Evolutionary conservation across 2,329 filamentous ascomycete species (phyloP).

Genomic region (Alternaria sp.): DNA sequence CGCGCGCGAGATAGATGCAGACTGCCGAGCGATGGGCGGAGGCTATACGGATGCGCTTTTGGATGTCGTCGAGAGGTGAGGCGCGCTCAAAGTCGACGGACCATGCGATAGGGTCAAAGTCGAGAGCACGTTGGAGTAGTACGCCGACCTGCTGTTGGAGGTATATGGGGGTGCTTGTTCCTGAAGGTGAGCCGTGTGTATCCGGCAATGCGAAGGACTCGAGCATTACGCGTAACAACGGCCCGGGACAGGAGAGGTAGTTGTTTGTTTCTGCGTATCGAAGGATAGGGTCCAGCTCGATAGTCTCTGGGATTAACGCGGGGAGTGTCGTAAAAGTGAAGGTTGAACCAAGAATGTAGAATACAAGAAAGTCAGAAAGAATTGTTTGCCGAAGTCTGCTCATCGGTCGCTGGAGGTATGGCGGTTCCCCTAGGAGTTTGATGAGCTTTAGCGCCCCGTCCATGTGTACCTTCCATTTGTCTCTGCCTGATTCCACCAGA

Average conservation of each 20-base stretch:
- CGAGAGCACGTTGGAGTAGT: conserved; percentile 38
- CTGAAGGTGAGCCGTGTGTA: conserved; percentile 22
- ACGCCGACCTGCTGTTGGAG: conserved; percentile 38
- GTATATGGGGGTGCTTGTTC: conserved; percentile 18
- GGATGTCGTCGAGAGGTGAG: conserved; percentile 45
- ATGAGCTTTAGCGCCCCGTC: conserved; percentile 61
- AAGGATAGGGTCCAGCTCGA: conserved; percentile 47
- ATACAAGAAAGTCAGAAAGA: conserved; percentile 49
- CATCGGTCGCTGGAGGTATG: conserved; percentile 41
- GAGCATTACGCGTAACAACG: conserved; percentile 49
- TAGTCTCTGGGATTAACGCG: conserved; percentile 40
- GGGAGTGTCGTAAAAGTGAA: conserved; percentile 41
- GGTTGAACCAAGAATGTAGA: conserved; percentile 48
- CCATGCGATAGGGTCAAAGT: conserved; percentile 47
- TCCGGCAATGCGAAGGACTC: conserved; percentile 47
- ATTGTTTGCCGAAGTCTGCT: conserved; percentile 45
- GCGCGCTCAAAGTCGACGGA: conserved; percentile 42
- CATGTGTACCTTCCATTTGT: conserved; percentile 62
- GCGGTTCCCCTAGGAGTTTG: conserved; percentile 47
- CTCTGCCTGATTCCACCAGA: conserved; percentile 60
- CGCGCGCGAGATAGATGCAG: conserved; percentile 51
- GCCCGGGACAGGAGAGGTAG: conserved; percentile 50
- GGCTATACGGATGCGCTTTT: conserved; percentile 48
- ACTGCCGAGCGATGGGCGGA: conserved; percentile 52
- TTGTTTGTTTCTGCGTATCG: conserved; percentile 53